Base-by-base conservation (phyloP, 306 rosid species). In the Senna siamea region DNA sequence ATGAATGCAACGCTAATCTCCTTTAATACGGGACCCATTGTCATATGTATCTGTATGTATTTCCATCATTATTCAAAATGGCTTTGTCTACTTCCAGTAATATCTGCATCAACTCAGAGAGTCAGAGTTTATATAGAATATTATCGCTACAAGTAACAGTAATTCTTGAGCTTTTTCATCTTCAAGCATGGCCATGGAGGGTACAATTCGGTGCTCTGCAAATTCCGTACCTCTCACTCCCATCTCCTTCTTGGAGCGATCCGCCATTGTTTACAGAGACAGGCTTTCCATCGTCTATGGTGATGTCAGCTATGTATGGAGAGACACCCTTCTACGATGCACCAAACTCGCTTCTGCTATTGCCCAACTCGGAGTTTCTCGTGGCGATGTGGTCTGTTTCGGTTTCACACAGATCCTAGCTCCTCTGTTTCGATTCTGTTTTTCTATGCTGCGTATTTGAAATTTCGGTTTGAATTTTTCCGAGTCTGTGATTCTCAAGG, bases 181-280 rank as follows among this genome's bases (percentile, higher is more conserved):
- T n/a, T 26, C 30, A 26, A 26, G 30, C 30, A 19, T 40, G 50
- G 32, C 57, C 20, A 90, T 89, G 98, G 97, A 90, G 59, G 93
- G 98, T 41, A 37, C 47, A 11, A 50, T 85, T 8, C 76, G 68
- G 20, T 91, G 97, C 76, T 71, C 83, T 0, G 93, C 92, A 0
- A 93, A 91, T 80, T 80, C 82, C 53, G 89, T 84, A 2, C 89
- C 96, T 46, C 89, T 93, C 10, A 78, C 89, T 64, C 98, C 96
- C 0, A 87, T 93, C 88, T 83, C 41, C 87, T 93, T 93, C 82
- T 85, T 93, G 89, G 89, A 91, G 61, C 93, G 97, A 19, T 85
- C 97, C 6, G 91, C 97, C 19, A 38, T 82, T 0, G 96, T 91
- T 40, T 93, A 91, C 77, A 19, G 80, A 2, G 79, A 91, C 59